Evolutionary conservation across 139 green algal genomes (phyloP), one percentile per base, ranked within the genome.

Genomic region (Picochlorum costavermella): DNA sequence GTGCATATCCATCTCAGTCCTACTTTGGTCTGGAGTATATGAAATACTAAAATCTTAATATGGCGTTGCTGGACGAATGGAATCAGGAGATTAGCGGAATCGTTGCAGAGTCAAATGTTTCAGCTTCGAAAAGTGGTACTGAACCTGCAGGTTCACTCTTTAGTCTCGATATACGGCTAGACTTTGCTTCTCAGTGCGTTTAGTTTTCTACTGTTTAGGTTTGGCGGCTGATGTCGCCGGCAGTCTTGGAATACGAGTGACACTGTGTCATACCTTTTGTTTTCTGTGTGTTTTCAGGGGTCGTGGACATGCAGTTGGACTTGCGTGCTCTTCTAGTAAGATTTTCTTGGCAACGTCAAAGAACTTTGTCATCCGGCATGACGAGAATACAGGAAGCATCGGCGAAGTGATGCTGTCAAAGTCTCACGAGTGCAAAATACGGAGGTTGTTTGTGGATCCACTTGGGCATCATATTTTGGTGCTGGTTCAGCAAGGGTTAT

Each of bases 301-400:
- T 2, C 59, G 65, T 20, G 65, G 71, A 28, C 20, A 61, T 37
- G 40, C 65, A 1, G 59, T 77, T 3, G 65, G 58, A 17, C 69
- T 77, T 25, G 55, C 71, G 2, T 57, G 57, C 10, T 62, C 56
- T 51, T 70, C 69, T 40, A 81, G 89, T n/a, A 63, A 29, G 6
- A 67, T 96, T 4, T 63, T 88, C 11, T 65, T 96, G 25, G 86
- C 80, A 23, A 96, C 89, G 13, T 78, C 75, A 2, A 50, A 75
- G 6, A 87, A 81, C 6, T 92, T 73, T 58, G 58, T 96, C 33
- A 56, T 95, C 31, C 78, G 89, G 2, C 92, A 94, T 66, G 73
- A 87, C 36, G 82, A 78, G 10, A 56, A 64, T 43, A 65, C 70
- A 3, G 57, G 29, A 56, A 60, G 70, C 72, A 77, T 81, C 33